Conservation (phyloP, 495 filamentous ascomycete genomes). For the Bryoglossum gracile region DNA sequence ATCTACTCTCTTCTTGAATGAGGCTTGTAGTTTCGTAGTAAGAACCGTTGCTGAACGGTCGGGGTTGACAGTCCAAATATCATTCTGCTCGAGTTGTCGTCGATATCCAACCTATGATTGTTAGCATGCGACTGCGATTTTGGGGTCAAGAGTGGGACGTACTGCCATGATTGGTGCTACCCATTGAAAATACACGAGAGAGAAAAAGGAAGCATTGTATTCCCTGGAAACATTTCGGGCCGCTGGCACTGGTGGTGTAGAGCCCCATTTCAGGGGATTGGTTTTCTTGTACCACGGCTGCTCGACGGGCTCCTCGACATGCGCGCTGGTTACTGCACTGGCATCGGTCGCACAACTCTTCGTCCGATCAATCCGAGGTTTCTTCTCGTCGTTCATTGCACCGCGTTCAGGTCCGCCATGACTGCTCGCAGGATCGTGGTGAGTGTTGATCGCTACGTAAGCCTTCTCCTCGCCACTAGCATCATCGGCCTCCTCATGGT, state of each 20-base stretch:
- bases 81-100: slow-evolving; percentile 71
- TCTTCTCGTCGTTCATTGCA: slow-evolving; percentile 1
- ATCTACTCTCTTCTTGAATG: slow-evolving; percentile 58
- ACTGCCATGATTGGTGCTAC: slow-evolving; percentile 61
- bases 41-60: slow-evolving; percentile 61
- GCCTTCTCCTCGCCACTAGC: slow-evolving; percentile 14
- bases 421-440: neutral
- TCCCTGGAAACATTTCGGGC: slow-evolving; percentile 48
- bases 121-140: slow-evolving; percentile 11
- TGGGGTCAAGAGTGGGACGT: slow-evolving; percentile 24
- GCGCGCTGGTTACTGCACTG: slow-evolving; percentile 19
- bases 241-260: slow-evolving; percentile 52
- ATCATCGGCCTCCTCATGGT: slow-evolving; percentile 15
- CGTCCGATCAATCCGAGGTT: slow-evolving; percentile 1
- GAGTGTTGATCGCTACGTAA: slow-evolving; percentile 9
- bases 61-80: slow-evolving; percentile 85
- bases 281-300: slow-evolving; percentile 53
- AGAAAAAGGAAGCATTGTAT: slow-evolving; percentile 52
- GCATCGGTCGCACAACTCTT: slow-evolving; percentile 24
- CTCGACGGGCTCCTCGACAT: slow-evolving; percentile 23
- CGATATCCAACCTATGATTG: slow-evolving; percentile 62
- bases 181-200: slow-evolving; percentile 58
- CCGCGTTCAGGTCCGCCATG: slow-evolving; percentile 2
- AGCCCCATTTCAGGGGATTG: slow-evolving; percentile 58
- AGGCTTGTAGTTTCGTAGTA: slow-evolving; percentile 52